Conservation (phyloP, 176 grass and related monocot species). For the Chrysopogon serrulatus region DNA sequence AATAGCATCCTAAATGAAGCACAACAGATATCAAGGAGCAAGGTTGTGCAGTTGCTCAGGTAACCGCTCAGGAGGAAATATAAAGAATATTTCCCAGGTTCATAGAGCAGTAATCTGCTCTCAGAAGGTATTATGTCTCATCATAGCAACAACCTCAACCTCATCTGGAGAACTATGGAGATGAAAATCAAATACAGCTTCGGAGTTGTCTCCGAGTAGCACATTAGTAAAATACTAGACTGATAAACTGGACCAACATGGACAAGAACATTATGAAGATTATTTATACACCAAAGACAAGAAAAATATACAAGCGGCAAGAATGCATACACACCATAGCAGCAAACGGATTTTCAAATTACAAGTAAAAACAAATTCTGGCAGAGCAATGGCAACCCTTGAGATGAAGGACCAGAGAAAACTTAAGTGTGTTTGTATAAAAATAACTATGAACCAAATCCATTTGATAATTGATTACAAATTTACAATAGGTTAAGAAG, state of each 20-base stretch:
- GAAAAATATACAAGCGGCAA: background rate
- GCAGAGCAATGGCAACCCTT: background rate
- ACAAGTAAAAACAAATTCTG: background rate
- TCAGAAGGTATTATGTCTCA: slow-evolving; percentile 14
- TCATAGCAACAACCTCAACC: slow-evolving; percentile 37
- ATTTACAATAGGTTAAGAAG: background rate
- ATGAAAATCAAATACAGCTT: background rate
- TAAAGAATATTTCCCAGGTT: slow-evolving; percentile 31
- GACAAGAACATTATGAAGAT: background rate
- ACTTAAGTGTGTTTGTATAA: background rate
- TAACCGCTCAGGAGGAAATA: slow-evolving; percentile 79
- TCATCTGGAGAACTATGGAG: background rate
- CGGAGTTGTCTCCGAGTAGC: too few species aligned
- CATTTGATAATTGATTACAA: too few species aligned
- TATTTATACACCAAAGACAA: too few species aligned
- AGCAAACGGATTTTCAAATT: background rate
- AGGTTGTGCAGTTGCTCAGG: slow-evolving; percentile 47
- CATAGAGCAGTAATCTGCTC: slow-evolving; percentile 32
- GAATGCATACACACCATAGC: background rate
- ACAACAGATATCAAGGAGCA: background rate
- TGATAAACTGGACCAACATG: background rate
- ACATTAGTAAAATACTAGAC: background rate
- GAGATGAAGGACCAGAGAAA: background rate
- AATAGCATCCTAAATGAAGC: background rate
- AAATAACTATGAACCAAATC: background rate